Evolutionary conservation across 164 flowering plant genomes (phyloP).

Genomic region (Litsea cubeba): DNA sequence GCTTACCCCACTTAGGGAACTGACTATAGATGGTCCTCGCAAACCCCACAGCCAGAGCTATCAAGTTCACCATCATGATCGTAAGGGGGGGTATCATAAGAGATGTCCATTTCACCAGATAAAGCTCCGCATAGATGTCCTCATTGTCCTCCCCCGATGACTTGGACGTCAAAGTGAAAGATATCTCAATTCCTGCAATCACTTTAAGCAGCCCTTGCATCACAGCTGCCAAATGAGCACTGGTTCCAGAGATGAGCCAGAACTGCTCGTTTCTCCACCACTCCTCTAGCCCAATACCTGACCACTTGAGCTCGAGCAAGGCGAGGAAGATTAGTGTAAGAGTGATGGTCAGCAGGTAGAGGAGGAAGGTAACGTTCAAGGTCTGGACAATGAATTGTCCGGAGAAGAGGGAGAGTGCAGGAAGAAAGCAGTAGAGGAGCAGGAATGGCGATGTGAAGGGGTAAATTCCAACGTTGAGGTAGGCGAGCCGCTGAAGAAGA

Average conservation of each 20-base stretch:
- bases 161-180: constrained; percentile 70
- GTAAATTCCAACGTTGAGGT: constrained; percentile 69
- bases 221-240: constrained; percentile 72
- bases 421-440: constrained; percentile 70
- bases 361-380: constrained; percentile 41
- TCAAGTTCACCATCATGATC: constrained; percentile 58
- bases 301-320: constrained; percentile 68
- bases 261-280: constrained; percentile 93
- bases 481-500: constrained; percentile 63
- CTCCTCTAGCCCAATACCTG: constrained; percentile 66
- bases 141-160: constrained; percentile 56
- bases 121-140: constrained; percentile 63
- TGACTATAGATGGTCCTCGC: constrained; percentile 50
- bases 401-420: constrained; percentile 73
- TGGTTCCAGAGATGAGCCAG: constrained; percentile 77
- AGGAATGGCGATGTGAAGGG: constrained; percentile 76
- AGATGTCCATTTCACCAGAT: constrained; percentile 69
- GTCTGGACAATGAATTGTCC: constrained; percentile 65
- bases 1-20: constrained; percentile 61
- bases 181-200: constrained; percentile 71
- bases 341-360: constrained; percentile 51
- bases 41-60: constrained; percentile 51
- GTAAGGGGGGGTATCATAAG: constrained; percentile 70
- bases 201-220: constrained; percentile 76
- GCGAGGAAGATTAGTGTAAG: constrained; percentile 49